A percentile compares a stretch with the other conserved stretches of the same genome.
Evolutionary conservation across 371 early-diverging fungal genomes (phyloP).

Genomic region (Batkoa obscura): DNA sequence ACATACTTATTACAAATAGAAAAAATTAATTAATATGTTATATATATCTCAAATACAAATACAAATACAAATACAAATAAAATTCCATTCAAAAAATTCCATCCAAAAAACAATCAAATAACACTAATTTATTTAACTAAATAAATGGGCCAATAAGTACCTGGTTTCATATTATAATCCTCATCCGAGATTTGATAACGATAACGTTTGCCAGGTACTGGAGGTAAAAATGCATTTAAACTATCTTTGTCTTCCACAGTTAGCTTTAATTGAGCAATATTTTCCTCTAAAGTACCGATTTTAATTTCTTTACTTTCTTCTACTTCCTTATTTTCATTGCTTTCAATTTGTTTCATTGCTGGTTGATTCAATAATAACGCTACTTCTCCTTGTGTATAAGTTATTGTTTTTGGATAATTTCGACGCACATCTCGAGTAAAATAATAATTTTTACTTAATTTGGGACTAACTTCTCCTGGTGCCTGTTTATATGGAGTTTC

Average conservation of each 20-base stretch:
- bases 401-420: neutral
- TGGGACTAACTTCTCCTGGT: neutral
- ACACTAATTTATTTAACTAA: neutral
- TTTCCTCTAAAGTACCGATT: neutral
- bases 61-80: conserved; percentile 7
- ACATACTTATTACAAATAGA: no score
- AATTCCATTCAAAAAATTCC: neutral
- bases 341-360: neutral
- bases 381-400: neutral
- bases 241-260: neutral
- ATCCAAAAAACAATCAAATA: neutral
- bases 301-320: neutral
- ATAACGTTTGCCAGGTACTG: neutral
- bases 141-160: neutral
- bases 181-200: neutral
- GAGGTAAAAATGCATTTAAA: neutral
- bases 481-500: neutral
- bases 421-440: neutral
- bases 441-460: neutral
- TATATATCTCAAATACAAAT: no score
- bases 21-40: no score
- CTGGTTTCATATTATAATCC: neutral
- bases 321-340: neutral
- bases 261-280: neutral
- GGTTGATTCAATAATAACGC: neutral